Base-by-base conservation (phyloP, 2,329 filamentous ascomycete species). In the Sarocladiaceae sp. region DNA sequence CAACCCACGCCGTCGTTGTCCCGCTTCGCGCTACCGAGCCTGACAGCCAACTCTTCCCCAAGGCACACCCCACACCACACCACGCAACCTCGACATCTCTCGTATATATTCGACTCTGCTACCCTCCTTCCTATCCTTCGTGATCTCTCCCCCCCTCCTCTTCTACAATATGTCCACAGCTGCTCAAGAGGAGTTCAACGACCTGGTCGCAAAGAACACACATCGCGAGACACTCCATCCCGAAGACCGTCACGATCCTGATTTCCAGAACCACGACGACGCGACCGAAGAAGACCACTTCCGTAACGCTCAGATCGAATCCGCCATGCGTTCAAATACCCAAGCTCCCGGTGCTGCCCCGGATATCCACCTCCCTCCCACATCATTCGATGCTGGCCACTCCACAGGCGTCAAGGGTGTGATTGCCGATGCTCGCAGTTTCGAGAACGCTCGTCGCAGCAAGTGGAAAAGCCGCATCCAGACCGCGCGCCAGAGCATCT, bases 321-420 rank as follows among this genome's bases (percentile, higher is more conserved):
- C 78, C 59, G 79, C 77, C 61, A 86, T 87, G 82, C 76, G 84
- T 61, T 83, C 84, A 67, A 79, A 84, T 50, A 74, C 77, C 54
- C 71, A 79, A 65, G 65, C 61, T 60, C 71, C 61, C 56, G 63
- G 57, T 55, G 44, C 28, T 33, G 77, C 66, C 68, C 60, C 65
- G 54, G 75, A 74, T 53, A 68, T 88, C 62, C 79, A 77, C 63
- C 80, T 88, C 55, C 83, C 83, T 13, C 82, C 81, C 10, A 73
- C 74, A 12, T 78, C 75, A 52, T 86, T 86, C 62, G 82, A 88
- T 66, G 82, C 74, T 51, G 84, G 86, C 53, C 80, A 83, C 58
- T 84, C 88, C 59, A 93, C 88, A 2, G 89, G 89, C 44, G 88
- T 91, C 59, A 93, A 93, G 74, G 89, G 89, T 56, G 89, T 94